These are phyloP conservation scores for Ophiostoma triangulosporum DNA, from an alignment of 2,329 filamentous ascomycete species.

Conservation along the genomic window DNA sequence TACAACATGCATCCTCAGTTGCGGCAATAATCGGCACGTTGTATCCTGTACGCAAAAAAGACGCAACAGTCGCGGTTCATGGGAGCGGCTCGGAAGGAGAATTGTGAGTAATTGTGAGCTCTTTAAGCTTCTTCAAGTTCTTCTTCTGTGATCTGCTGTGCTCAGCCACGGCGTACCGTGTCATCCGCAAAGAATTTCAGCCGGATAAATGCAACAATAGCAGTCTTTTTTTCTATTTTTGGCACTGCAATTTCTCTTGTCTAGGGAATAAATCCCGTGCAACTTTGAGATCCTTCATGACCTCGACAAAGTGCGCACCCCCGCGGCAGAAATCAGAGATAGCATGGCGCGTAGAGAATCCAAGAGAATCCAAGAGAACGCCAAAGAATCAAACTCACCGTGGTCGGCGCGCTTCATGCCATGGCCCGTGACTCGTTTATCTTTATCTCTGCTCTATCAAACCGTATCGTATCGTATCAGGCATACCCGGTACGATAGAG, in stretches of 20 bases:
- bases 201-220: neutral
- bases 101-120: neutral
- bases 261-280: neutral
- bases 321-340: neutral
- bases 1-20: neutral
- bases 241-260: neutral
- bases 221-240: neutral
- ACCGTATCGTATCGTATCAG: too few relatives aligned
- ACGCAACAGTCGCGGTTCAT: neutral
- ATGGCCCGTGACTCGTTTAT: neutral
- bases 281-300: neutral
- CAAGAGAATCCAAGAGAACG: neutral
- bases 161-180: too few relatives aligned
- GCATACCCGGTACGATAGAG: too few relatives aligned
- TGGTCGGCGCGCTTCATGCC: neutral
- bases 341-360: neutral
- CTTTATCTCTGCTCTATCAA: neutral
- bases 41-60: neutral
- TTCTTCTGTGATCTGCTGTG: too few relatives aligned
- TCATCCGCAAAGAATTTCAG: neutral
- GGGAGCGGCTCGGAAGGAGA: neutral
- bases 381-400: neutral
- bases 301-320: too few relatives aligned
- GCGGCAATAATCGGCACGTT: neutral
- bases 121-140: neutral